Evolutionary conservation across 192 early-diverging fungal genomes (phyloP).

Genomic region (Obelidium mucronatum): DNA sequence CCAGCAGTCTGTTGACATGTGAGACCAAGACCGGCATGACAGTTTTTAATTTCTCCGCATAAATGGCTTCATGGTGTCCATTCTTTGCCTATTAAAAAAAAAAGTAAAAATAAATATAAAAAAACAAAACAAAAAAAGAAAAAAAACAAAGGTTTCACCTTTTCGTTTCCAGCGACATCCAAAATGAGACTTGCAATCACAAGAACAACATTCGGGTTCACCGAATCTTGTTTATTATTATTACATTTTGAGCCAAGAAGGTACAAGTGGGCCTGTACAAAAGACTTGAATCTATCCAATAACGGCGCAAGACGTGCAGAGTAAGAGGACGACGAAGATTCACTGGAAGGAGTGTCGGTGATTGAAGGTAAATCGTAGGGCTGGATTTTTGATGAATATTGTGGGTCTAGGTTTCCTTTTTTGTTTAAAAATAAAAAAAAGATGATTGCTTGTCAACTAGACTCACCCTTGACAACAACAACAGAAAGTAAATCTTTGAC

Average conservation of each 20-base stretch:
- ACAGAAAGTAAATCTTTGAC: conserved; percentile 18
- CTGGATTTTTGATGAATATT: conserved; percentile 22
- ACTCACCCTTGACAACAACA: background rate
- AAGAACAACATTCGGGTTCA: conserved; percentile 1
- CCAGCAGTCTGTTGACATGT: conserved; percentile 14
- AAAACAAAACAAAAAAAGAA: background rate
- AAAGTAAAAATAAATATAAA: too few relatives aligned
- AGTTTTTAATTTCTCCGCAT: background rate
- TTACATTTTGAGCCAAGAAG: background rate
- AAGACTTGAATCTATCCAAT: conserved; percentile 21
- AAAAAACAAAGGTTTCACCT: background rate
- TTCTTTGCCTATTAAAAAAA: background rate
- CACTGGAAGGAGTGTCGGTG: too few relatives aligned
- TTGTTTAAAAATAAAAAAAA: background rate
- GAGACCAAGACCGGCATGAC: background rate
- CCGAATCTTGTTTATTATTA: background rate
- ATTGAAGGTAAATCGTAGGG: background rate
- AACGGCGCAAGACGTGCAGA: background rate
- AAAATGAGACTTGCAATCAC: conserved; percentile 8
- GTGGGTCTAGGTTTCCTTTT: background rate
- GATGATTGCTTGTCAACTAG: background rate
- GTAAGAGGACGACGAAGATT: too few relatives aligned
- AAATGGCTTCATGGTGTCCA: conserved; percentile 10
- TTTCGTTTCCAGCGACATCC: background rate
- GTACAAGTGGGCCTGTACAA: conserved; percentile 22